These are phyloP conservation scores for Scytalidium sp. DNA, from an alignment of 2,329 filamentous ascomycete genomes.

Conservation along the genomic window DNA sequence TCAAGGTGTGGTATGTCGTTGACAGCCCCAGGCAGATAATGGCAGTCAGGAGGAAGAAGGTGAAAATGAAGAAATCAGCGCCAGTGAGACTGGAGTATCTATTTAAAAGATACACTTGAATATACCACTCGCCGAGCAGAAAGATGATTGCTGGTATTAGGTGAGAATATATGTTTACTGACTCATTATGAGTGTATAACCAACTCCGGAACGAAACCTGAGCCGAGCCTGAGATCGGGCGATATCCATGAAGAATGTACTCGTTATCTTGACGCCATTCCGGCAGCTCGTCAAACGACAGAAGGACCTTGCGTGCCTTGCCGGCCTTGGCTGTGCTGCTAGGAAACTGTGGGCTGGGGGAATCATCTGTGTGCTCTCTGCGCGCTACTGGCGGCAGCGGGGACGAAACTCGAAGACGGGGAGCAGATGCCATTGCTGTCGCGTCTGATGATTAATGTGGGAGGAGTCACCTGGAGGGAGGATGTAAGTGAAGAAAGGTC, in stretches of 20 bases:
- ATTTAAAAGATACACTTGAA: conserved; percentile 24
- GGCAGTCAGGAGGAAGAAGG: conserved; percentile 35
- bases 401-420: neutral
- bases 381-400: neutral
- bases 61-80: conserved; percentile 36
- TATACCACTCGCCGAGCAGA: conserved; percentile 27
- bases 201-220: conserved; percentile 36
- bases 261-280: conserved; percentile 40
- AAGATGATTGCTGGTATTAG: conserved; percentile 40
- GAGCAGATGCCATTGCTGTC: neutral
- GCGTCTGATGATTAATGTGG: neutral
- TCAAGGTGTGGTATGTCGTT: conserved; percentile 36
- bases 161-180: conserved; percentile 41
- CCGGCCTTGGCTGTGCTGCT: neutral
- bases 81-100: conserved; percentile 30
- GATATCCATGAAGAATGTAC: conserved; percentile 40
- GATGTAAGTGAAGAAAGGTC: neutral
- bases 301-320: conserved; percentile 13
- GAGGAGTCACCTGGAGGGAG: neutral
- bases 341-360: too few relatives aligned
- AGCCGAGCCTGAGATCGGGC: conserved; percentile 36
- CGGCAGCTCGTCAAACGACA: conserved; percentile 34
- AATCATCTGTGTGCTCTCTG: neutral
- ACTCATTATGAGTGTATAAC: conserved; percentile 41
- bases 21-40: conserved; percentile 36